Evolutionary conservation across 1,284 basidiomycete genomes (phyloP).

Genomic region (Apiotrichum siamense): DNA sequence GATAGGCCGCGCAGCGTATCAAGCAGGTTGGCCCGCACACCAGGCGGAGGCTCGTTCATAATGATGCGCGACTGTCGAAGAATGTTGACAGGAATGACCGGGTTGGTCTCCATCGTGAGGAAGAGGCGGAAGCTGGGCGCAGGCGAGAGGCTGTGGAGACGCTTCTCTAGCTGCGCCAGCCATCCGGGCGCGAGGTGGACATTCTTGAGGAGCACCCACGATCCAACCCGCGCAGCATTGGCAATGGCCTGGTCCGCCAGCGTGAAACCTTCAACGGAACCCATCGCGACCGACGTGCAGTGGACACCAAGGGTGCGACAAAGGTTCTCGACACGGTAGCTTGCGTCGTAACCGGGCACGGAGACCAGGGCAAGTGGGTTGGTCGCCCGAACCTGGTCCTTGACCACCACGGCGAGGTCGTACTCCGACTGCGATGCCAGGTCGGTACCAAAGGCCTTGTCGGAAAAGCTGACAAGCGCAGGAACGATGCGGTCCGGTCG

Average conservation of each 20-base stretch:
- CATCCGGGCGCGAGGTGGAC: constrained; percentile 89
- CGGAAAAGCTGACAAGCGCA: constrained; percentile 30
- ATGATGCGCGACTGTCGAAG: constrained; percentile 87
- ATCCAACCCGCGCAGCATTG: constrained; percentile 77
- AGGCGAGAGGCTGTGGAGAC: constrained; percentile 83
- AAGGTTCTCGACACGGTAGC: constrained; percentile 85
- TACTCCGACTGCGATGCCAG: constrained; percentile 30
- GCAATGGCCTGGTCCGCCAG: constrained; percentile 92
- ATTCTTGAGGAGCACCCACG: constrained; percentile 93
- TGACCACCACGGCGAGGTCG: constrained; percentile 69
- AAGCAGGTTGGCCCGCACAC: constrained; percentile 86
- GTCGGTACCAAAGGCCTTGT: constrained; percentile 38
- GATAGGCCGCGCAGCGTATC: constrained; percentile 80
- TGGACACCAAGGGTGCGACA: constrained; percentile 67
- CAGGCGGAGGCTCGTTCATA: constrained; percentile 96
- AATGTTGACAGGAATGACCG: constrained; percentile 82
- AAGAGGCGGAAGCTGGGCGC: constrained; percentile 87
- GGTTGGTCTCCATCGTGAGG: constrained; percentile 91
- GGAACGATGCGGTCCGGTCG: constrained; percentile 39
- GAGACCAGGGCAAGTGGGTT: constrained; percentile 87
- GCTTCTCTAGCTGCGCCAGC: constrained; percentile 92
- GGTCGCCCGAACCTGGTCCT: constrained; percentile 67
- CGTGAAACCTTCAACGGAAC: constrained; percentile 93
- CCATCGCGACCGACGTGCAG: constrained; percentile 89
- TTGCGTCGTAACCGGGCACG: constrained; percentile 93